These are phyloP conservation scores for Globisporangium canariense DNA, from an alignment of 352 stramenopile species.

Conservation along the genomic window DNA sequence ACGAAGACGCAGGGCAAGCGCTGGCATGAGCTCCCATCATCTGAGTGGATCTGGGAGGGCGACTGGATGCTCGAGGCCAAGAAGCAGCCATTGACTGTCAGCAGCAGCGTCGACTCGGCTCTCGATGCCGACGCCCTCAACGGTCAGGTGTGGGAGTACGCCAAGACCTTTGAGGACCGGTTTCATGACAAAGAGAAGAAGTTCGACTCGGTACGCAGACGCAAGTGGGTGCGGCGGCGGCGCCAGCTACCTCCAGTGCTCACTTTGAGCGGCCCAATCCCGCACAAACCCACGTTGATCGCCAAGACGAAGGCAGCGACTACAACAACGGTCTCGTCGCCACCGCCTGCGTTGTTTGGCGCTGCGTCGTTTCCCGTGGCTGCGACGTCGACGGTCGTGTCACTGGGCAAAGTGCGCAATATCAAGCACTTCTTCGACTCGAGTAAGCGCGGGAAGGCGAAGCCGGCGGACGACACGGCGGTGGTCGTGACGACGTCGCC, in stretches of 20 bases:
- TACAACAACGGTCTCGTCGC: neutral
- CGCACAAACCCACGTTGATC: neutral
- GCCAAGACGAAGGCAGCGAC: neutral
- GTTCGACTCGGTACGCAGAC: constrained; percentile 64
- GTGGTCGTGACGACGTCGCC: constrained; percentile 15
- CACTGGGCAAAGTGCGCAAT: constrained; percentile 33
- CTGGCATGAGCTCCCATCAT: constrained; percentile 59
- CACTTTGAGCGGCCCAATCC: neutral
- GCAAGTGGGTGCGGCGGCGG: constrained; percentile 61
- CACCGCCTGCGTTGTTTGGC: constrained; percentile 17
- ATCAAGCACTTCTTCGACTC: constrained; percentile 34
- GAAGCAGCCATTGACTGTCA: constrained; percentile 20
- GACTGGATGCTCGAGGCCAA: constrained; percentile 57
- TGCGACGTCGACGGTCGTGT: constrained; percentile 14
- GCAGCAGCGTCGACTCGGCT: constrained; percentile 14
- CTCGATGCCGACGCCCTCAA: constrained; percentile 18
- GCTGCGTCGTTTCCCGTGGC: constrained; percentile 19
- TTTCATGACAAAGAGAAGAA: constrained; percentile 78
- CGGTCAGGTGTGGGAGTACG: constrained; percentile 48
- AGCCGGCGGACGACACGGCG: constrained; percentile 27
- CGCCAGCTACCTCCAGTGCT: constrained; percentile 58
- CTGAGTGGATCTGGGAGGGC: constrained; percentile 79
- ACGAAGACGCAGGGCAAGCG: constrained; percentile 55
- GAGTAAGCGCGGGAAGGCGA: constrained; percentile 21
- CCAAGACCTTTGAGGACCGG: constrained; percentile 61